These are phyloP conservation scores for Babesia bigemina DNA, from an alignment of 169 alveolate genomes.

Conservation along the genomic window DNA sequence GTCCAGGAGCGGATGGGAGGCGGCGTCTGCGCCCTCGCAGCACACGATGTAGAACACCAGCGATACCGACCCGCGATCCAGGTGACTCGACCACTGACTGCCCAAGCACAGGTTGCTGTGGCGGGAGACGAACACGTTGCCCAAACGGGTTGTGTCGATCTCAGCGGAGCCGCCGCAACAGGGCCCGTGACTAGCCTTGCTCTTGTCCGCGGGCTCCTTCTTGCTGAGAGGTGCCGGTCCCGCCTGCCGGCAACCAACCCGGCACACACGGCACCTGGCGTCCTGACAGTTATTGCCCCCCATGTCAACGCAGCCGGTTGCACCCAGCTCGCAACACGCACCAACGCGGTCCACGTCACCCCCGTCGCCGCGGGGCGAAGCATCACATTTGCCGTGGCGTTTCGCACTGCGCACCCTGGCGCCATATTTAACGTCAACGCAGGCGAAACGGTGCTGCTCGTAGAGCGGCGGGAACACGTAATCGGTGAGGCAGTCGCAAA, in stretches of 20 bases:
- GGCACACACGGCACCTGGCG: neutral
- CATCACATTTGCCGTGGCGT: neutral
- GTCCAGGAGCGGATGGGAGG: neutral
- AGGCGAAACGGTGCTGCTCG: conserved; percentile 22
- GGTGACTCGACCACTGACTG: conserved; percentile 27
- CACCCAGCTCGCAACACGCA: neutral
- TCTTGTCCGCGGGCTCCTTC: too few species aligned
- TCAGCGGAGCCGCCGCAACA: too few species aligned
- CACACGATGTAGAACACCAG: conserved; percentile 56
- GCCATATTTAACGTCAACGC: neutral
- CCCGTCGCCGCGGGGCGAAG: neutral
- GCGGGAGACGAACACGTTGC: conserved; percentile 25
- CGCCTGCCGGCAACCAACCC: neutral
- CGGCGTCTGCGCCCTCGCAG: conserved; percentile 43
- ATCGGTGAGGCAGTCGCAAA: conserved; percentile 43
- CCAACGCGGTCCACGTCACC: neutral
- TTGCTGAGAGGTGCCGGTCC: neutral
- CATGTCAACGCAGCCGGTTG: neutral
- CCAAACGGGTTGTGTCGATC: neutral
- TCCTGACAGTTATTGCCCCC: neutral
- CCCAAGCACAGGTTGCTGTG: conserved; percentile 36
- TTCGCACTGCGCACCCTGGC: too few species aligned
- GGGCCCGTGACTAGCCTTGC: neutral
- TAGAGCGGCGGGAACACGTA: conserved; percentile 43
- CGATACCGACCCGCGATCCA: conserved; percentile 25